These are phyloP conservation scores for Oryza coarctata DNA, from an alignment of 176 grass and related monocot genomes.

Conservation along the genomic window DNA sequence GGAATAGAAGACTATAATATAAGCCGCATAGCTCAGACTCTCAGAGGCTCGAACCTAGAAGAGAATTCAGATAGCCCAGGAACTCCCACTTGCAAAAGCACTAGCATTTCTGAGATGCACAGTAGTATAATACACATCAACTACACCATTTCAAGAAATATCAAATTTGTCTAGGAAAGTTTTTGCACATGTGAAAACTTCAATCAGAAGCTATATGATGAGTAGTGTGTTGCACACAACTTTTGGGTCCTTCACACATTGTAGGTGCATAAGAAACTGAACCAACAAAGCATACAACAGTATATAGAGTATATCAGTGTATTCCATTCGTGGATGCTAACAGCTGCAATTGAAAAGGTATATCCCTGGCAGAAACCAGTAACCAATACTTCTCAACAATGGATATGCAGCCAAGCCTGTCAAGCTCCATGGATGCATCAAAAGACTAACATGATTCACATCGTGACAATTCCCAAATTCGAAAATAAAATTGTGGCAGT, in stretches of 20 bases:
- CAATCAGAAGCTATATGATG: neutral
- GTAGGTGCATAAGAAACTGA: conserved; percentile 14
- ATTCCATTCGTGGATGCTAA: neutral
- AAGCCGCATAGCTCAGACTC: neutral
- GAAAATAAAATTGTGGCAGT: neutral
- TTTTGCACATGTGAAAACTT: conserved; percentile 4
- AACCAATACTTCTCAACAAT: neutral
- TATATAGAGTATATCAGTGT: neutral
- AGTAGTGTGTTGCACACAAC: conserved; percentile 3
- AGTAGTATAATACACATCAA: neutral
- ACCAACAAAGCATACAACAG: neutral
- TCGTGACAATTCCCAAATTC: neutral
- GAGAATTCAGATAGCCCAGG: conserved; percentile 5
- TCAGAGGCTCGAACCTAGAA: neutral
- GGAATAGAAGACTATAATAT: conserved; percentile 6
- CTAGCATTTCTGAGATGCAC: neutral
- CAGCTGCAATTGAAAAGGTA: neutral
- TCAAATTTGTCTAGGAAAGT: neutral
- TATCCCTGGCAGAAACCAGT: neutral
- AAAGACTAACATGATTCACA: neutral
- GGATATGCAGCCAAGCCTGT: neutral
- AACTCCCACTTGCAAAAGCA: neutral
- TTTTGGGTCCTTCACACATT: neutral
- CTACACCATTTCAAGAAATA: conserved; percentile 16
- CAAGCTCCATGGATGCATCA: neutral